Conservation (phyloP, 140 eudicot genomes). For the Bidens hawaiensis region DNA sequence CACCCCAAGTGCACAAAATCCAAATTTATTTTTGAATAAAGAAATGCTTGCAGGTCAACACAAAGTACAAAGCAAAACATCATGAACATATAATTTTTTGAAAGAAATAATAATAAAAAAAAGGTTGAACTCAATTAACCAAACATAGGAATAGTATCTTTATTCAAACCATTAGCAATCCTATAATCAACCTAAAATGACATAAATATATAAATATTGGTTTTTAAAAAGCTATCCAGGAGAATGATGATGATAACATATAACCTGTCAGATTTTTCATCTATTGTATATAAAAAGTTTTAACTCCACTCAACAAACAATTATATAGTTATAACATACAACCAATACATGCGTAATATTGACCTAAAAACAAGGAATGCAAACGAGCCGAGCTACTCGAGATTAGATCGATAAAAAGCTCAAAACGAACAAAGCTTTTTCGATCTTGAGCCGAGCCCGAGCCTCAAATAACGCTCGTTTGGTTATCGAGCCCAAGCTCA, state of each 20-base stretch:
- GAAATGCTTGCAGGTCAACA: background rate
- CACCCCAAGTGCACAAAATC: constrained; percentile 10
- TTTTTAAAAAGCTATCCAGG: background rate
- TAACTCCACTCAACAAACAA: background rate
- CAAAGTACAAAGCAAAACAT: constrained; percentile 9
- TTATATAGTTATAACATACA: background rate
- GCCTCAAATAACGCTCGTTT: too few species aligned
- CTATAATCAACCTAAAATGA: background rate
- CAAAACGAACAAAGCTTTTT: too few species aligned
- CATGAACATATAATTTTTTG: too few species aligned
- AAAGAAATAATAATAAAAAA: too few species aligned
- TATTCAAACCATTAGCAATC: too few species aligned
- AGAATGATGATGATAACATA: background rate
- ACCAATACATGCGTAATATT: background rate
- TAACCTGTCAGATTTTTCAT: background rate
- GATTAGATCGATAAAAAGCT: too few species aligned
- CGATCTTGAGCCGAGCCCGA: too few species aligned
- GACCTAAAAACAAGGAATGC: background rate
- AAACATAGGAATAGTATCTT: background rate
- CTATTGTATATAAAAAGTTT: background rate
- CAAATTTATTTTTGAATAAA: background rate
- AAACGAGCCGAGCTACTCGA: too few species aligned
- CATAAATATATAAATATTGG: background rate
- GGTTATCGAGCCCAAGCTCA: too few species aligned
- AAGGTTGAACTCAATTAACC: background rate